phyloP scores from a whole-genome alignment of 331 rosid genomes.

The Quercus phellos region DNA sequence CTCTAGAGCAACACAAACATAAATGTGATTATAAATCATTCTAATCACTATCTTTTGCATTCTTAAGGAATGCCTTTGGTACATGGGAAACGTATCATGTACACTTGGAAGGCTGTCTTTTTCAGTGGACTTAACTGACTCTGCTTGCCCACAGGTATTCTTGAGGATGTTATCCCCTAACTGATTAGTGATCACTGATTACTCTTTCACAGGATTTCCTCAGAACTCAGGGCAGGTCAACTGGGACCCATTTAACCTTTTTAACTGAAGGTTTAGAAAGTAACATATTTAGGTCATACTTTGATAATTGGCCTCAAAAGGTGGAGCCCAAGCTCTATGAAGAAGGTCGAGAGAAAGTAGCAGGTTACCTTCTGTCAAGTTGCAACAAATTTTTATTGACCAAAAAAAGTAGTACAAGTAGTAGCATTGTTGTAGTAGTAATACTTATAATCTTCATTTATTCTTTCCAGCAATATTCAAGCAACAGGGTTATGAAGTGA shows the following conservation, averaged over 20 bases:
- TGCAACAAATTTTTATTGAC: background rate
- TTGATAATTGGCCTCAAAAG: conserved; percentile 70
- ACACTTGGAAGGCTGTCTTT: conserved; percentile 1
- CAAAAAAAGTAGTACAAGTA: background rate
- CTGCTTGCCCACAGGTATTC: conserved; percentile 13
- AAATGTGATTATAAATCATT: background rate
- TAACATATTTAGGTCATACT: conserved; percentile 56
- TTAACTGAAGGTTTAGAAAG: conserved; percentile 86
- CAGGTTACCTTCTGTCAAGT: conserved; percentile 52
- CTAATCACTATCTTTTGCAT: background rate
- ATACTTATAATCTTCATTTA: conserved; percentile 15
- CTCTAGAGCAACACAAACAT: too few species aligned
- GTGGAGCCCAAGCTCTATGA: conserved; percentile 75
- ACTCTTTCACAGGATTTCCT: conserved; percentile 63
- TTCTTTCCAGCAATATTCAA: conserved; percentile 79
- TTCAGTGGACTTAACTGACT: background rate
- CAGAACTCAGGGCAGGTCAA: conserved; percentile 75
- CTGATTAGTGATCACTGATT: conserved; percentile 15
- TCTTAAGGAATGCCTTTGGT: background rate
- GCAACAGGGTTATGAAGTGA: conserved; percentile 92
- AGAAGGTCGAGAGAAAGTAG: conserved; percentile 95
- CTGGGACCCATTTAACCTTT: conserved; percentile 54
- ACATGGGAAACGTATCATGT: background rate
- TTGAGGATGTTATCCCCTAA: conserved; percentile 7
- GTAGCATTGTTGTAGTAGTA: conserved; percentile 2